Evolutionary conservation across 768 basidiomycete species (phyloP), one percentile per base, ranked within the genome.

Genomic region (Hypholoma sublateritium): DNA sequence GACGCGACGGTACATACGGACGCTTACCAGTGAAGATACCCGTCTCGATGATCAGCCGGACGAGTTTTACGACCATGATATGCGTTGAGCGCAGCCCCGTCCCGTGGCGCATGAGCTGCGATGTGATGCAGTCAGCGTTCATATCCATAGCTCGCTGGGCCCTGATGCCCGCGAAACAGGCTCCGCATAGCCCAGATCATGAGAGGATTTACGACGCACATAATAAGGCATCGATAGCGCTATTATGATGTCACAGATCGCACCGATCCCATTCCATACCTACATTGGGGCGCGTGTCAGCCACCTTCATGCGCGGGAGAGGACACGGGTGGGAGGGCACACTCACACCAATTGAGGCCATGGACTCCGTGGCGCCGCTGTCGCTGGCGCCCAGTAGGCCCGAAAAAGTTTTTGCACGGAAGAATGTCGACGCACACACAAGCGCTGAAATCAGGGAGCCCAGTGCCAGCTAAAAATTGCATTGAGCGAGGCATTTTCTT

Each of bases 211-310:
- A 16, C 5, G 3, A 63, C 65, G n/a, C 63, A 68, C 70, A 52
- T 67, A 71, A 53, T 68, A 71, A 14, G 71, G 68, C 70, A 72
- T 70, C 37, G 53, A 60, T 46, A 70, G 52, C 1, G 72, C 68
- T 39, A 73, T 73, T 0, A 63, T 57, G 16, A 73, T 65, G 53
- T 73, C 72, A 52, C 68, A 69, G 16, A 70, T 56, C 4, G 68
- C 71, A 25, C 69, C 67, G 16, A 68, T 59, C 2, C 66, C 69
- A 50, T 69, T 67, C 68, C 69, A 72, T 19, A 70, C 59, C 70
- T 70, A 36, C n/a, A 37, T 43, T 50, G 5, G 16, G 39, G 36
- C 21, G 42, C 37, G n/a, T 12, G 39, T 42, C 21, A 21, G 7
- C 6, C 39, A 13, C 16, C 19, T 19, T 19, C 39, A 42, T 42